A percentile compares a stretch with the other conserved stretches of the same genome.
phyloP scores from a whole-genome alignment of 257 asterid species.

The Verbascum thapsus region DNA sequence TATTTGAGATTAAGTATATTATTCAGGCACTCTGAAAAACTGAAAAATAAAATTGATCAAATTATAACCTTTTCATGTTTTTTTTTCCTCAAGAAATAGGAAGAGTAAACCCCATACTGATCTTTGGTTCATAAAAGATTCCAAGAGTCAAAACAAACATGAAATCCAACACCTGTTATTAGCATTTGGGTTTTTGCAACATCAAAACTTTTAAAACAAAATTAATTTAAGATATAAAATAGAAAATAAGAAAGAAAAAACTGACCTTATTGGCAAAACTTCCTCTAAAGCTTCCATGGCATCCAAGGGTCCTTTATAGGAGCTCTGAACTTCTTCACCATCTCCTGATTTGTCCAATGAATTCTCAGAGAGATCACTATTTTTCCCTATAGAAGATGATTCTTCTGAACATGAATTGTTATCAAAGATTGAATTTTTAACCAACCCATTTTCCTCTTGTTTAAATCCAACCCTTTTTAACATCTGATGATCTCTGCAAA shows the following conservation, averaged over 20 bases:
- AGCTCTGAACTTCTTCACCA: slow-evolving; percentile 77
- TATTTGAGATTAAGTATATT: too few species aligned
- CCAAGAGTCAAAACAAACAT: too few species aligned
- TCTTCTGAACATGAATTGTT: slow-evolving; percentile 47
- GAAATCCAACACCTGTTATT: too few species aligned
- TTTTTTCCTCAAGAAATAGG: too few species aligned
- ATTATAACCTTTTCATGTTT: too few species aligned
- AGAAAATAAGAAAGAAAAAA: background rate
- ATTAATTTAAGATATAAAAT: background rate
- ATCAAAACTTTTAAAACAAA: too few species aligned
- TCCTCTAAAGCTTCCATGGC: slow-evolving; percentile 69
- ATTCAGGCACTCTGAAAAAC: too few species aligned
- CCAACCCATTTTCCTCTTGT: slow-evolving; percentile 2
- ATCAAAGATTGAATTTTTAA: slow-evolving; percentile 25
- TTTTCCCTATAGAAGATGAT: slow-evolving; percentile 78
- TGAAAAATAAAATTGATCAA: too few species aligned
- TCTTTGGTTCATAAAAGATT: too few species aligned
- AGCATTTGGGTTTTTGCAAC: too few species aligned
- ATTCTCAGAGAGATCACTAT: slow-evolving; percentile 72
- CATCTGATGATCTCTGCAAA: slow-evolving; percentile 36
- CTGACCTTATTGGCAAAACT: slow-evolving; percentile 75
- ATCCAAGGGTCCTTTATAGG: slow-evolving; percentile 59
- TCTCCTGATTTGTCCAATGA: slow-evolving; percentile 54
- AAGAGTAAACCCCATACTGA: too few species aligned
- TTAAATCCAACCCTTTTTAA: slow-evolving; percentile 38